A percentile compares a stretch with the other conserved stretches of the same genome.
Evolutionary conservation across 257 asterid species (phyloP).

Genomic region (Salvia miltiorrhiza): DNA sequence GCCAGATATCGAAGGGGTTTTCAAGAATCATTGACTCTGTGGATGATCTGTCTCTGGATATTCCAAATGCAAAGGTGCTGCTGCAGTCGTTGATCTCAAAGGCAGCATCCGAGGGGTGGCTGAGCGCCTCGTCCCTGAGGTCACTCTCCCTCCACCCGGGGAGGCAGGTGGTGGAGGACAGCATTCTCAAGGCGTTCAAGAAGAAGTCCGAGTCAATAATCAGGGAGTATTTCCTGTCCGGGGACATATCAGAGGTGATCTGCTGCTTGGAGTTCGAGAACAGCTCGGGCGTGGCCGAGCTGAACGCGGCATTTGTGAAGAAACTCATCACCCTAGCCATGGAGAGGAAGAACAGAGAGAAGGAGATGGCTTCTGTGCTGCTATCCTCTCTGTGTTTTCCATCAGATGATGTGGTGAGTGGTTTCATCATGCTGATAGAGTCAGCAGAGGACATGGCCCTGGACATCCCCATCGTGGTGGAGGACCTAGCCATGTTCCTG

Average conservation of each 20-base stretch:
- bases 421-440: constrained; percentile 68
- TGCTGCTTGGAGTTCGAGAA: constrained; percentile 71
- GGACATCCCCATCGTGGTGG: constrained; percentile 72
- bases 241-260: constrained; percentile 74
- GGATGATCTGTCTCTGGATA: constrained; percentile 77
- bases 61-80: constrained; percentile 69
- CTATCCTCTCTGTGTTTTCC: constrained; percentile 77
- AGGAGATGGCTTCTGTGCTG: constrained; percentile 90
- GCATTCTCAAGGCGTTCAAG: constrained; percentile 53
- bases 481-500: constrained; percentile 81
- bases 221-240: constrained; percentile 74
- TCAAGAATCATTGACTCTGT: constrained; percentile 66
- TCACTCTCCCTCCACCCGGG: constrained; percentile 47
- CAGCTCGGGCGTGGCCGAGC: constrained; percentile 35
- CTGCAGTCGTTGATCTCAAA: constrained; percentile 70
- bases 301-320: constrained; percentile 79
- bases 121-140: constrained; percentile 70
- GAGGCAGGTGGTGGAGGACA: constrained; percentile 49
- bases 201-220: constrained; percentile 62
- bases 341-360: constrained; percentile 91
- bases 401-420: constrained; percentile 73
- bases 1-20: constrained; percentile 85
- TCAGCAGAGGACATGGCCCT: constrained; percentile 89
- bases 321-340: constrained; percentile 75
- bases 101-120: constrained; percentile 96